A percentile compares a stretch with the other conserved stretches of the same genome.
Evolutionary conservation across 2,329 filamentous ascomycete genomes (phyloP).

Genomic region (Xylariaceae sp.): DNA sequence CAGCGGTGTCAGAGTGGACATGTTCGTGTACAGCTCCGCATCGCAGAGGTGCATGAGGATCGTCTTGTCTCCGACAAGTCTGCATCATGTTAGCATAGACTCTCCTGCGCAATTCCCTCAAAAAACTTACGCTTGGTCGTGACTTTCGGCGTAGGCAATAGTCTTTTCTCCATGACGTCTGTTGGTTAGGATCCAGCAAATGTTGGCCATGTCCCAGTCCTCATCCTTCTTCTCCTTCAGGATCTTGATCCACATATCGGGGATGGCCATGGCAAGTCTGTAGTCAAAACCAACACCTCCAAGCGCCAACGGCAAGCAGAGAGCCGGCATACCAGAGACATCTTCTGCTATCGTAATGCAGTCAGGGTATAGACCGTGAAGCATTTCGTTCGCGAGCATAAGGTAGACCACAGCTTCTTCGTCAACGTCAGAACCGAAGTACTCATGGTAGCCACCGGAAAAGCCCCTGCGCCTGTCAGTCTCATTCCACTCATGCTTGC

Average conservation of each 20-base stretch:
- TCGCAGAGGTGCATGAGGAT: constrained; percentile 98
- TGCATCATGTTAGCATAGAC: constrained; percentile 35
- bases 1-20: constrained; percentile 79
- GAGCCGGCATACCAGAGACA: constrained; percentile 96
- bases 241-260: constrained; percentile 99
- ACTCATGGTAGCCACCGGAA: constrained; percentile 96
- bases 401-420: constrained; percentile 93
- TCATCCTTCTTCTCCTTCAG: constrained; percentile 88
- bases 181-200: constrained; percentile 86
- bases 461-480: constrained; percentile 64
- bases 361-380: constrained; percentile 83
- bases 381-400: constrained; percentile 93
- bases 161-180: constrained; percentile 94
- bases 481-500: neutral
- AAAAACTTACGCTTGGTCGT: constrained; percentile 84
- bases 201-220: constrained; percentile 83
- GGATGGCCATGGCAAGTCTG: constrained; percentile 92
- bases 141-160: constrained; percentile 94
- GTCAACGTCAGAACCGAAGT: constrained; percentile 84
- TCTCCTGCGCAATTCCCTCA: neutral
- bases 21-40: constrained; percentile 95
- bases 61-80: constrained; percentile 92
- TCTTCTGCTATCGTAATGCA: constrained; percentile 93
- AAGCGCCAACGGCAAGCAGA: constrained; percentile 78
- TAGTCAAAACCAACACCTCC: constrained; percentile 97